Evolutionary conservation across 1,284 basidiomycete genomes (phyloP).

Genomic region (Grifola frondosa): DNA sequence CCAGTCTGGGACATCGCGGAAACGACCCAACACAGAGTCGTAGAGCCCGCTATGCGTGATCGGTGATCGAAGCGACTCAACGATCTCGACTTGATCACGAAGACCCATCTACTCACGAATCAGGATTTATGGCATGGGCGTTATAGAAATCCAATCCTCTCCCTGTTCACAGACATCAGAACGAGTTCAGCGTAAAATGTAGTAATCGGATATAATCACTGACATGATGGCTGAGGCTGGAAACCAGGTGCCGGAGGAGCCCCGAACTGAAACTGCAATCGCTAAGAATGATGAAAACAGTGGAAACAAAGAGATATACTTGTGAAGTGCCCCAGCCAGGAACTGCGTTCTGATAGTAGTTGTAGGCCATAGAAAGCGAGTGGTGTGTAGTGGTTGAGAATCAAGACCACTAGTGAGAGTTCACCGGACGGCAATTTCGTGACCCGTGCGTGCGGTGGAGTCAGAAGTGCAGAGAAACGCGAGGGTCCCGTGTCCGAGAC

Average conservation of each 20-base stretch:
- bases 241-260: constrained; percentile 53
- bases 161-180: constrained; percentile 40
- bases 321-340: constrained; percentile 27
- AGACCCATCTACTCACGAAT: constrained; percentile 49
- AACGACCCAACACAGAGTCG: constrained; percentile 53
- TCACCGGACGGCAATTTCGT: no score
- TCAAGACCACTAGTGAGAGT: no score
- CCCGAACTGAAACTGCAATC: constrained; percentile 50
- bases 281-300: constrained; percentile 1
- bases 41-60: constrained; percentile 36
- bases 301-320: constrained; percentile 11
- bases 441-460: no score
- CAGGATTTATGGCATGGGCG: constrained; percentile 54
- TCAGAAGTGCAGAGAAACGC: no score
- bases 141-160: constrained; percentile 59
- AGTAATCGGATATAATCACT: constrained; percentile 19
- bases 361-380: constrained; percentile 23
- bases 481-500: no score
- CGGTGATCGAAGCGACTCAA: constrained; percentile 1
- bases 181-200: constrained; percentile 4
- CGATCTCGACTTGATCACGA: background rate
- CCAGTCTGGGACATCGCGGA: constrained; percentile 40
- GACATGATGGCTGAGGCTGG: constrained; percentile 60
- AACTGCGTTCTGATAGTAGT: constrained; percentile 20
- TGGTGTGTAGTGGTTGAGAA: no score